These are phyloP conservation scores for Zymoseptoria ardabiliae DNA, from an alignment of 2,329 filamentous ascomycete genomes.

Conservation along the genomic window DNA sequence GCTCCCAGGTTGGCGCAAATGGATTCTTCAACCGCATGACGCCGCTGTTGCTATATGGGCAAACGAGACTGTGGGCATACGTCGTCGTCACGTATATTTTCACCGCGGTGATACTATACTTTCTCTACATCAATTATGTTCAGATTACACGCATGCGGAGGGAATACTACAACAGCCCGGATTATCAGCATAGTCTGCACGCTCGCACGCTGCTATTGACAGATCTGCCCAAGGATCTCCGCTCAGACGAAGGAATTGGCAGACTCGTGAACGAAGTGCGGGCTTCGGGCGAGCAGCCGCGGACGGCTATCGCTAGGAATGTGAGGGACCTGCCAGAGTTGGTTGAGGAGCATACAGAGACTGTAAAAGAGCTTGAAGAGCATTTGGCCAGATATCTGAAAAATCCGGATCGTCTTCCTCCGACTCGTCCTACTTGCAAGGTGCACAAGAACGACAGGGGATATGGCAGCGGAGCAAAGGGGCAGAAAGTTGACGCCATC, in stretches of 20 bases:
- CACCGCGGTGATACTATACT: slow-evolving; percentile 67
- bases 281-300: slow-evolving; percentile 69
- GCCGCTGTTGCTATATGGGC: slow-evolving; percentile 42
- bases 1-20: slow-evolving; percentile 19
- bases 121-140: slow-evolving; percentile 86
- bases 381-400: slow-evolving; percentile 85
- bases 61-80: slow-evolving; percentile 49
- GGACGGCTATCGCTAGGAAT: slow-evolving; percentile 79
- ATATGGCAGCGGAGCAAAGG: slow-evolving; percentile 49
- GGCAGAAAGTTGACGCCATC: slow-evolving; percentile 83
- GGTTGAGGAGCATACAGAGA: slow-evolving; percentile 73
- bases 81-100: slow-evolving; percentile 56
- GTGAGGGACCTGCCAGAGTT: slow-evolving; percentile 82
- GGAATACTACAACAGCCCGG: slow-evolving; percentile 73
- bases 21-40: slow-evolving; percentile 51
- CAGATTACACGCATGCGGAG: slow-evolving; percentile 64
- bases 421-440: slow-evolving; percentile 68
- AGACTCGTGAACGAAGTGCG: slow-evolving; percentile 74
- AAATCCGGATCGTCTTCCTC: slow-evolving; percentile 71
- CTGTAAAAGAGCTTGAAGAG: slow-evolving; percentile 74
- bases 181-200: slow-evolving; percentile 83
- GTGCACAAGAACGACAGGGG: slow-evolving; percentile 69
- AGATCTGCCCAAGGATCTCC: slow-evolving; percentile 69
- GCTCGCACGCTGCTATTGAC: slow-evolving; percentile 63
- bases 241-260: slow-evolving; percentile 80